These are phyloP conservation scores for Solanum aculeatissimum DNA, from an alignment of 305 asterid species.

Conservation along the genomic window DNA sequence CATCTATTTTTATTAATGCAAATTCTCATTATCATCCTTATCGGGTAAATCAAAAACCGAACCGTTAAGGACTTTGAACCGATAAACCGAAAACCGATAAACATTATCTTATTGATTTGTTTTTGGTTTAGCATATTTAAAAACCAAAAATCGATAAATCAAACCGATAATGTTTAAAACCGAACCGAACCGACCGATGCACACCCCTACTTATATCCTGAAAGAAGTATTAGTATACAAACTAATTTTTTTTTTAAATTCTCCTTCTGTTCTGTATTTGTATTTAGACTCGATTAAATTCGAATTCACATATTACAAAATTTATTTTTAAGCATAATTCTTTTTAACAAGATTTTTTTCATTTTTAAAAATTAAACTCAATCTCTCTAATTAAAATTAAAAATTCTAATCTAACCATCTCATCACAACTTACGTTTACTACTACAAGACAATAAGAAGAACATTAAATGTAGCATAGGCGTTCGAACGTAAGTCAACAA, in stretches of 20 bases:
- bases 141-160: too few relatives aligned
- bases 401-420: neutral
- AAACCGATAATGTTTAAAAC: too few relatives aligned
- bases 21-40: too few relatives aligned
- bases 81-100: too few relatives aligned
- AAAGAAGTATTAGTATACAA: neutral
- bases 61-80: too few relatives aligned
- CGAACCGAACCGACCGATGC: too few relatives aligned
- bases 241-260: too few relatives aligned
- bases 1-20: too few relatives aligned
- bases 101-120: too few relatives aligned
- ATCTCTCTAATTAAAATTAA: neutral
- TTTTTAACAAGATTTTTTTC: neutral
- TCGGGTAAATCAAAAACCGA: too few relatives aligned
- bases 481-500: neutral
- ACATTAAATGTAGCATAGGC: neutral
- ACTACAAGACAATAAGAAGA: neutral
- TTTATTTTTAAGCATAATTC: neutral
- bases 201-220: too few relatives aligned
- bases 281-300: neutral
- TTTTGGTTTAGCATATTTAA: too few relatives aligned
- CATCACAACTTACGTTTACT: rapidly evolving
- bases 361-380: neutral
- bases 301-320: neutral
- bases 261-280: neutral